Evolutionary conservation across 345 rosid genomes (phyloP), one percentile per base, ranked within the genome.

Genomic region (Boechera divaricarpa): DNA sequence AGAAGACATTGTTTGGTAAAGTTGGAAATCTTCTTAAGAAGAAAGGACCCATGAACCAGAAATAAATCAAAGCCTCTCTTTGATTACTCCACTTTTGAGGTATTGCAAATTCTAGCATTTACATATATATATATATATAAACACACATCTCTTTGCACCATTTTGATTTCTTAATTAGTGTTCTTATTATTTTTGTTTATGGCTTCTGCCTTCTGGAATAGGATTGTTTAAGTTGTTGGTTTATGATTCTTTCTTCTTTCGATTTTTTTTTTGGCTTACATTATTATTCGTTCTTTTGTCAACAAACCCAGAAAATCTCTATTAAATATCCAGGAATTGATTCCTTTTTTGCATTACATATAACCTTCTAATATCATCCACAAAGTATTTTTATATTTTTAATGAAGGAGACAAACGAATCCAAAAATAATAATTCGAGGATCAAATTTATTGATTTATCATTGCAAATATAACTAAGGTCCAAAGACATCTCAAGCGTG

Each of bases 21-120:
- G 92, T 95, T 33, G 98, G 99, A 54, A 90, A 85, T 77, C 87
- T 95, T 69, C 96, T 95, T 10, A 95, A 92, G 88, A 95, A 95
- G 94, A 95, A 89, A 82, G 83, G 88, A 64, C 5, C 77, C 7
- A 16, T n/a, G 68, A 78, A 58, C 39, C 77, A 72, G 38, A 78
- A 53, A 32, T 72, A 39, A 70, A 41, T n/a, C 13, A 60, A 62
- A 41, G 11, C 72, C 64, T 64, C 28, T 57, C 18, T 65, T 21
- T 67, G 16, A 44, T 45, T 45, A 70, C 58, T 55, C 56, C 10
- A 44, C 36, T 31, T 31, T 28, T 44, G 71, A 42, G 78, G 72
- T 65, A 55, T 24, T 57, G 54, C 45, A 28, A 12, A 51, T 61
- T 38, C 60, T 61, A 13, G 51, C 69, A 38, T 53, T 63, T 63